These are phyloP conservation scores for Euphorbia schlechtendalii DNA, from an alignment of 441 rosid genomes.

Conservation along the genomic window DNA sequence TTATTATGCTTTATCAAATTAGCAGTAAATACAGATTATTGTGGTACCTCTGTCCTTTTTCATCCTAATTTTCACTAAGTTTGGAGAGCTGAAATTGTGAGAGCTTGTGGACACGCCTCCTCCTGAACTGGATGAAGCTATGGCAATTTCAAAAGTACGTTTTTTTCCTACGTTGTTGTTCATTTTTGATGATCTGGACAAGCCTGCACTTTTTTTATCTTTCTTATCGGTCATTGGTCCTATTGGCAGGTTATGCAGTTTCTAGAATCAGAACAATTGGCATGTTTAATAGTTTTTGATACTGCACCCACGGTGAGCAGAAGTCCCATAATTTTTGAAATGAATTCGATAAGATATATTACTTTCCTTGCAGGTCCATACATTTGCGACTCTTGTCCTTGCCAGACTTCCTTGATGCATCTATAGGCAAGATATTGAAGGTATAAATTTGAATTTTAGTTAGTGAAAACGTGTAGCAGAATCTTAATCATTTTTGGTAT, in stretches of 20 bases:
- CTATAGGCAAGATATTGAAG: conserved; percentile 95
- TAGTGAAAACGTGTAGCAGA: too few relatives aligned
- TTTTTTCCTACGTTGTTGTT: conserved; percentile 12
- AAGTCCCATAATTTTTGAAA: conserved; percentile 8
- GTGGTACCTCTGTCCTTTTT: conserved; percentile 5
- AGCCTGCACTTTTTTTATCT: too few relatives aligned
- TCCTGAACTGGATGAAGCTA: conserved; percentile 94
- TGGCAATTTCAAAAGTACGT: conserved; percentile 82
- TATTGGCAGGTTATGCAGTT: conserved; percentile 81
- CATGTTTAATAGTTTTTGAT: conserved; percentile 84
- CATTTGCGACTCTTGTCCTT: conserved; percentile 78
- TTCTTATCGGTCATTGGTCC: conserved; percentile 14
- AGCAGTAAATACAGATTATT: neutral
- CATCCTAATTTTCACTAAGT: too few relatives aligned
- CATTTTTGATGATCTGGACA: too few relatives aligned
- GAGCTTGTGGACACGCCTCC: conserved; percentile 88
- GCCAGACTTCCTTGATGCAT: conserved; percentile 92
- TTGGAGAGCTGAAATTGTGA: conserved; percentile 83
- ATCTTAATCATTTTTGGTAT: too few relatives aligned
- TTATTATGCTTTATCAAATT: too few relatives aligned
- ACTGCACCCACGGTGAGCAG: conserved; percentile 93
- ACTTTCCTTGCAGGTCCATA: conserved; percentile 80
- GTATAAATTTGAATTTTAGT: too few relatives aligned
- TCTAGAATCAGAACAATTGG: conserved; percentile 78
- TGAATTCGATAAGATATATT: conserved; percentile 13